Evolutionary conservation across 2,329 filamentous ascomycete genomes (phyloP).

Genomic region (Venturia carpophila): DNA sequence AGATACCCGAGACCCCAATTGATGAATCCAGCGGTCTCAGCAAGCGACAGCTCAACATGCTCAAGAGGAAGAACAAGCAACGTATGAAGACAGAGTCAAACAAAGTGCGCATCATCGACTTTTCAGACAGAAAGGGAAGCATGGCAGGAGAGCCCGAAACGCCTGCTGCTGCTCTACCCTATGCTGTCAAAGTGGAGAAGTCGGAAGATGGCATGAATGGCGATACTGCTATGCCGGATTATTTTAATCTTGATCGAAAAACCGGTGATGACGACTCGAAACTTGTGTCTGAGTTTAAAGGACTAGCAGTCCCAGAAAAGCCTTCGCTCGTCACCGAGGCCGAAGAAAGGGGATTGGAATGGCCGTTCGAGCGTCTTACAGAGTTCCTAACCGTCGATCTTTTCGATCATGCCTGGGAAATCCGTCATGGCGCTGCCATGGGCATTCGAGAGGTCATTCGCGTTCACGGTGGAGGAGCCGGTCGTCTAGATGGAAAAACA

Average conservation of each 20-base stretch:
- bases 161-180: slow-evolving; percentile 43
- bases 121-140: slow-evolving; percentile 60
- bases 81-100: slow-evolving; percentile 83
- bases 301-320: slow-evolving; percentile 69
- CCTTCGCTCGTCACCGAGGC: slow-evolving; percentile 75
- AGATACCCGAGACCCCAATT: slow-evolving; percentile 34
- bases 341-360: slow-evolving; percentile 70
- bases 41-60: slow-evolving; percentile 84
- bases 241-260: slow-evolving; percentile 78
- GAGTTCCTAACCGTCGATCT: slow-evolving; percentile 91
- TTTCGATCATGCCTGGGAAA: slow-evolving; percentile 91
- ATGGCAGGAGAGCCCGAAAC: slow-evolving; percentile 54
- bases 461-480: slow-evolving; percentile 84
- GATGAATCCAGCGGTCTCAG: slow-evolving; percentile 59
- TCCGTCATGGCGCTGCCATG: slow-evolving; percentile 92
- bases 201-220: slow-evolving; percentile 55
- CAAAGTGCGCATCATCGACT: slow-evolving; percentile 82
- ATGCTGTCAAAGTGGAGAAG: slow-evolving; percentile 54
- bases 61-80: slow-evolving; percentile 89
- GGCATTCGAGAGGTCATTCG: slow-evolving; percentile 84
- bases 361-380: slow-evolving; percentile 90
- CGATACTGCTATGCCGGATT: slow-evolving; percentile 60
- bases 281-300: slow-evolving; percentile 93
- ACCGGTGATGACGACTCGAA: slow-evolving; percentile 84
- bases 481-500: slow-evolving; percentile 62